Evolutionary conservation across 352 stramenopile genomes (phyloP), one percentile per base, ranked within the genome.

Genomic region (Pythium pyrilobum): DNA sequence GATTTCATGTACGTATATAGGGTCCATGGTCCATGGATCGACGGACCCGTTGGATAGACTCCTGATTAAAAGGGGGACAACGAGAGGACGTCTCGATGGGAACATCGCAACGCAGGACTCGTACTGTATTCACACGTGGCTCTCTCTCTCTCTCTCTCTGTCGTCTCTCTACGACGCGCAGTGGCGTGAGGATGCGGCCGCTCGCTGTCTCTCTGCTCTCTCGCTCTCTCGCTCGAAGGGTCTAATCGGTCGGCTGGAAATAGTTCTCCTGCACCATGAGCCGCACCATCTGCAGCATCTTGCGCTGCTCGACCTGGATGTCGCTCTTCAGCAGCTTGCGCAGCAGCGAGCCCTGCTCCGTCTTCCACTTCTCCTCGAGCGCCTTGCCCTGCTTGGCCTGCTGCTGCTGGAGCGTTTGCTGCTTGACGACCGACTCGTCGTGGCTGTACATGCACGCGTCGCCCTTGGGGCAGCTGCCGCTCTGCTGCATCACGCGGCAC

Each of bases 241-340:
- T 59, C 41, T 58, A 58, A 47, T 36, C 20, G 34, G 20, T 24
- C 3, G 33, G 40, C 55, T 66, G 42, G 64, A 62, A 52, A 89
- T 77, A 88, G 10, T 86, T 53, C 46, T 78, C 73, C 34, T 59
- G 49, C 4, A 90, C 74, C 29, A 91, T 50, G 59, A 64, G 81
- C 34, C 71, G 74, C 50, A 90, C 75, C 62, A 89, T 77, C 62
- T 93, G 76, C 45, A 93, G 69, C 64, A 91, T 84, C 46, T 86
- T 77, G 33, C 62, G 58, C 61, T 90, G 79, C 67, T 93, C 82
- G 13, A 67, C 47, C 48, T 67, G 53, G 21, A 93, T 74, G 56
- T 93, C 80, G 27, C 78, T 86, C 21, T 82, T 64, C 29, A 93
- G 69, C 44, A 93, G 50, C 54, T 89, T 87, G 34, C 81, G 77